These are phyloP conservation scores for Penicillium herquei DNA, from an alignment of 495 filamentous ascomycete genomes.

Conservation along the genomic window DNA sequence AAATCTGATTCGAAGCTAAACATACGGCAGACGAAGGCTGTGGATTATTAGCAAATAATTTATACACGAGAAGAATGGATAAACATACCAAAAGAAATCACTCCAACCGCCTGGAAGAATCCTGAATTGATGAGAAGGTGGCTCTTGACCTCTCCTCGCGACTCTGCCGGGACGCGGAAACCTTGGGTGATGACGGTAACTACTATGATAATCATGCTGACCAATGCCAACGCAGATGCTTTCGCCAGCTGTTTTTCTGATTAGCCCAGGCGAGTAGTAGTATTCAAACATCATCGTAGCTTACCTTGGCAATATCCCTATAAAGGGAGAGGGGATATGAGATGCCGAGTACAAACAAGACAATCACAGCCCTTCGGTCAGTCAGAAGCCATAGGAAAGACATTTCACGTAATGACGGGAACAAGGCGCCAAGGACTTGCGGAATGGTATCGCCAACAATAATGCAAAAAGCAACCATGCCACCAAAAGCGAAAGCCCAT, in stretches of 20 bases:
- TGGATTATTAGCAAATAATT: slow-evolving; percentile 28
- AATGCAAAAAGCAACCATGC: slow-evolving; percentile 97
- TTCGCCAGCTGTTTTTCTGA: slow-evolving; percentile 70
- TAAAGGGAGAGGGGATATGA: slow-evolving; percentile 94
- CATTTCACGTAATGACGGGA: slow-evolving; percentile 70
- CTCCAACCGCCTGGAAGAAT: slow-evolving; percentile 92
- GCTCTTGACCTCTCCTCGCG: slow-evolving; percentile 64
- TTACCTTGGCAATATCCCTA: slow-evolving; percentile 93
- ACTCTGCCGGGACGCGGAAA: slow-evolving; percentile 64
- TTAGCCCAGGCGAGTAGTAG: slow-evolving; percentile 19
- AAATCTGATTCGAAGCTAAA: slow-evolving; percentile 3
- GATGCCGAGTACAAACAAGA: slow-evolving; percentile 76
- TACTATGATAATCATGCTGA: slow-evolving; percentile 89
- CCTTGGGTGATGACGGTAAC: slow-evolving; percentile 87
- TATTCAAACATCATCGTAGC: neutral
- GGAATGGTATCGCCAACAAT: slow-evolving; percentile 97
- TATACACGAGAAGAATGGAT: neutral
- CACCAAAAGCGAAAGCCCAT: slow-evolving; percentile 97
- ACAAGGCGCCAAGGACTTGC: slow-evolving; percentile 77
- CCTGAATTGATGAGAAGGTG: slow-evolving; percentile 74
- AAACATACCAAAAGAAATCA: slow-evolving; percentile 87
- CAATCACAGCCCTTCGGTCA: slow-evolving; percentile 77
- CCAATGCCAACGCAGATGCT: slow-evolving; percentile 84
- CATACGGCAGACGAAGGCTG: slow-evolving; percentile 84
- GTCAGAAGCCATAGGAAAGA: slow-evolving; percentile 78